Conservation (phyloP, 2,329 filamentous ascomycete species). For the Fusarium paranaense region DNA sequence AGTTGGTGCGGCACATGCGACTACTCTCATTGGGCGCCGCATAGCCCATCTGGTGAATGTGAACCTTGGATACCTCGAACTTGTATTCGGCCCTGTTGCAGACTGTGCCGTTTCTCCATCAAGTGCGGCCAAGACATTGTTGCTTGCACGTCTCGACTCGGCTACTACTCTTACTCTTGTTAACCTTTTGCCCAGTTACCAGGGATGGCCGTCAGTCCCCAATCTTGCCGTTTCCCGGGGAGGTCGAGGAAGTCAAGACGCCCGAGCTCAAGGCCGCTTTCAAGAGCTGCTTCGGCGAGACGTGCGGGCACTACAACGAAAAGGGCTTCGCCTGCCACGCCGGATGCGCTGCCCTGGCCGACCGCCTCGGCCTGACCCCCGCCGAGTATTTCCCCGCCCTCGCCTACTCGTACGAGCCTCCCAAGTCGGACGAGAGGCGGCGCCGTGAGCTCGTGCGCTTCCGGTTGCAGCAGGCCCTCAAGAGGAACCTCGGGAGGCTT, state of each 20-base stretch:
- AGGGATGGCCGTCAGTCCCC: neutral
- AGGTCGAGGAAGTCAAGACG: neutral
- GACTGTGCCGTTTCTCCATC: constrained; percentile 33
- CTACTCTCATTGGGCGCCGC: neutral
- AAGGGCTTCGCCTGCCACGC: constrained; percentile 6
- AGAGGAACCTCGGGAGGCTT: neutral
- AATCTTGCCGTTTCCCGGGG: neutral
- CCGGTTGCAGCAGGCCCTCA: constrained; percentile 6
- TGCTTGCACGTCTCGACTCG: constrained; percentile 4
- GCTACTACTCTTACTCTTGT: neutral
- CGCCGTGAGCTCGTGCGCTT: constrained; percentile 12
- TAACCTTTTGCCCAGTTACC: neutral
- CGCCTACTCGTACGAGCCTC: constrained; percentile 26
- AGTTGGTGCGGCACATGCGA: neutral
- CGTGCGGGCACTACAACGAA: neutral
- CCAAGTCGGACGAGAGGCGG: constrained; percentile 1
- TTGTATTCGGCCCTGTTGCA: constrained; percentile 25
- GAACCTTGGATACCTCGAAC: neutral
- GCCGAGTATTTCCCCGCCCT: constrained; percentile 6
- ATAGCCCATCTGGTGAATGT: neutral
- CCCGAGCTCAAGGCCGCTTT: neutral
- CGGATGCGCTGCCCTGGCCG: constrained; percentile 17
- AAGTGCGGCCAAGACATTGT: constrained; percentile 10
- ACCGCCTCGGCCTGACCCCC: neutral
- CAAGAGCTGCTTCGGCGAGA: neutral